These are phyloP conservation scores for Saccharomyces hybrid DNA, from an alignment of 1,139 yeast genomes.

Conservation along the genomic window DNA sequence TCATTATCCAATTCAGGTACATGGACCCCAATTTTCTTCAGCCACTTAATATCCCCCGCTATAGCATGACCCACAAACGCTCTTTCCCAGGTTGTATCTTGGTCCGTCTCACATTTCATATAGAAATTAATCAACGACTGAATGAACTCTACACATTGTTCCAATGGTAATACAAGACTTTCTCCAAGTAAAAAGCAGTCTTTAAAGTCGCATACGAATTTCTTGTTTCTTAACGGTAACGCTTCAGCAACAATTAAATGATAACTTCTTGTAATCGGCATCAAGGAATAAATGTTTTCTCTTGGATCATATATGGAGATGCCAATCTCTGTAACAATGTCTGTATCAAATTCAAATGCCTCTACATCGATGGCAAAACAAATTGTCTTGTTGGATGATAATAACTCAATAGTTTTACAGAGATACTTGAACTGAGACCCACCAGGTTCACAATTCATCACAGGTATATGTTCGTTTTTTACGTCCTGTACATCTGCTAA, in stretches of 20 bases:
- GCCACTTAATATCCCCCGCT: conserved; percentile 53
- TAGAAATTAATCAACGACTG: conserved; percentile 40
- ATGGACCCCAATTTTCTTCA: conserved; percentile 40
- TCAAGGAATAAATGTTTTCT: conserved; percentile 24
- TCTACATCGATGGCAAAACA: conserved; percentile 58
- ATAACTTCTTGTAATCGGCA: conserved; percentile 34
- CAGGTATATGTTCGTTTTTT: conserved; percentile 18
- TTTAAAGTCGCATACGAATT: conserved; percentile 56
- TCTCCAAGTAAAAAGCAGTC: conserved; percentile 49
- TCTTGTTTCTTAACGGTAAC: conserved; percentile 42
- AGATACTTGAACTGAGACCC: conserved; percentile 21
- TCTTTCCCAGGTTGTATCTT: conserved; percentile 24
- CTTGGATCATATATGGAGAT: conserved; percentile 58
- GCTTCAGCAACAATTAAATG: conserved; percentile 55
- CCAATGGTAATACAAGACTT: conserved; percentile 38
- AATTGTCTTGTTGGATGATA: conserved; percentile 30
- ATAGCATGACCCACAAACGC: conserved; percentile 64
- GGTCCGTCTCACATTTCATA: conserved; percentile 25
- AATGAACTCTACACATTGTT: conserved; percentile 36
- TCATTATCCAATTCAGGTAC: conserved; percentile 32
- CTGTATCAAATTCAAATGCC: conserved; percentile 47
- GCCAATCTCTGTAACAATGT: conserved; percentile 58
- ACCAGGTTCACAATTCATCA: conserved; percentile 19
- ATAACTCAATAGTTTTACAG: conserved; percentile 17
- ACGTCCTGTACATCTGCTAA: conserved; percentile 6